phyloP scores from a whole-genome alignment of 225 moss, liverwort and hornwort species.

The Anthoceros angustus region DNA sequence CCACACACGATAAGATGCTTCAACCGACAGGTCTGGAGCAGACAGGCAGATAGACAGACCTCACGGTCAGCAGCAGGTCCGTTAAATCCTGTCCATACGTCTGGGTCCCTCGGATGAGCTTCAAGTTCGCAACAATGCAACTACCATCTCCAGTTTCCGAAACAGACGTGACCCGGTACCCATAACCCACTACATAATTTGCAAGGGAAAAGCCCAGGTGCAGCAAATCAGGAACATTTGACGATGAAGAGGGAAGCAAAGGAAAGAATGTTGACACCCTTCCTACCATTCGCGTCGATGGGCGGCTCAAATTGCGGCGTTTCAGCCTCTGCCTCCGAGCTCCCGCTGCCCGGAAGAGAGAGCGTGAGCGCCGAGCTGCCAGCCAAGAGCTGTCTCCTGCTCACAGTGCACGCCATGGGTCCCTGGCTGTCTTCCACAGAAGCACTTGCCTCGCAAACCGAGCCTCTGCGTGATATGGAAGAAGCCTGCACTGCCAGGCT shows the following conservation, averaged over 20 bases:
- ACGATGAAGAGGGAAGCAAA: not conserved
- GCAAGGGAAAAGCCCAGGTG: not conserved
- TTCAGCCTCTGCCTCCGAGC: not conserved
- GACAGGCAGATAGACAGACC: not conserved
- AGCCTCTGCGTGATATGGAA: not conserved
- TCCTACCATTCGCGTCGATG: not conserved
- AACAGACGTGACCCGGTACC: not conserved
- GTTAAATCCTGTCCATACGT: not conserved
- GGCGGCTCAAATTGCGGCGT: not conserved
- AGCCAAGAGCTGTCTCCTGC: slow-evolving; percentile 3
- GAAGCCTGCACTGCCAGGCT: no score
- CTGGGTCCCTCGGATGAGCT: not conserved
- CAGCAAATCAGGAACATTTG: not conserved
- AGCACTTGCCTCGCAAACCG: not conserved
- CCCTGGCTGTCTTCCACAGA: not conserved
- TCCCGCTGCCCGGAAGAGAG: not conserved
- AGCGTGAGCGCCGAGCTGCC: not conserved
- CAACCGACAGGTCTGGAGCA: not conserved
- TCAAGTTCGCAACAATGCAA: not conserved
- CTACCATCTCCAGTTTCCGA: not conserved
- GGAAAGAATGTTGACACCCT: not conserved
- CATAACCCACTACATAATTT: not conserved
- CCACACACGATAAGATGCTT: not conserved
- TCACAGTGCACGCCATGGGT: not conserved
- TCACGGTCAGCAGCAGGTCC: not conserved